Conservation (phyloP, 495 filamentous ascomycete species). For the Clavariopsis aquatica region DNA sequence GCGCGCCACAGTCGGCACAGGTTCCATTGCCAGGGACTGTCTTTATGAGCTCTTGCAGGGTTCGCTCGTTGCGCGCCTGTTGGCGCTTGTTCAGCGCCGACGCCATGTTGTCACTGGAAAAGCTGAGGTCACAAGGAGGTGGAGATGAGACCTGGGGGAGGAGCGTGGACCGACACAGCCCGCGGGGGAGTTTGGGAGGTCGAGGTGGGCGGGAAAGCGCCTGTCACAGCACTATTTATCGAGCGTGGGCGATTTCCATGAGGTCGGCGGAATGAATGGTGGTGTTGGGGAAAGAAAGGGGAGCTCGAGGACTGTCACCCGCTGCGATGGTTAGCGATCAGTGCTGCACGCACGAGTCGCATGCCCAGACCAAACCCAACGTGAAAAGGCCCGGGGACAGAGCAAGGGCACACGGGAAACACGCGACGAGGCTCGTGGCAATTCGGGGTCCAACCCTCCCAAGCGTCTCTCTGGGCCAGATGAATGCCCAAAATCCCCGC, state of each 20-base stretch:
- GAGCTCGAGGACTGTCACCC: slow-evolving; percentile 4
- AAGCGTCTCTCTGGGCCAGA: not conserved
- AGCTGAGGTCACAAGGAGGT: slow-evolving; percentile 10
- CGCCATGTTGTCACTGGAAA: slow-evolving; percentile 48
- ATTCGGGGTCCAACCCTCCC: not conserved
- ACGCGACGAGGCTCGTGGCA: not conserved
- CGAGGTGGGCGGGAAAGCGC: not conserved
- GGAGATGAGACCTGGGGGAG: not conserved
- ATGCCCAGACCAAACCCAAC: not conserved
- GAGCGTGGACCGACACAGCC: not conserved
- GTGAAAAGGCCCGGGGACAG: not conserved
- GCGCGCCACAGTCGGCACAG: slow-evolving; percentile 89
- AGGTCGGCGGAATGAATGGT: not conserved
- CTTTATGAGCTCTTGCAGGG: slow-evolving; percentile 85
- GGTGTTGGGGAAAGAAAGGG: slow-evolving; percentile 8
- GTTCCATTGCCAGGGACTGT: slow-evolving; percentile 86
- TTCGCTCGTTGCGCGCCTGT: slow-evolving; percentile 92
- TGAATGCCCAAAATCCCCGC: not conserved
- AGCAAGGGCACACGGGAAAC: not conserved
- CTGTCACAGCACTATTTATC: slow-evolving; percentile 3
- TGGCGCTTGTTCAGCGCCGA: slow-evolving; percentile 80
- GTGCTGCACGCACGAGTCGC: not conserved
- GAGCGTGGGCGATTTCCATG: slow-evolving; percentile 1
- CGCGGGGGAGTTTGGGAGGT: slow-evolving; percentile 3
- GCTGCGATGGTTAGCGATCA: not conserved